A percentile compares a stretch with the other conserved stretches of the same genome.
Evolutionary conservation across 1,139 yeast genomes (phyloP).

Genomic region (Pichia kudriavzevii): DNA sequence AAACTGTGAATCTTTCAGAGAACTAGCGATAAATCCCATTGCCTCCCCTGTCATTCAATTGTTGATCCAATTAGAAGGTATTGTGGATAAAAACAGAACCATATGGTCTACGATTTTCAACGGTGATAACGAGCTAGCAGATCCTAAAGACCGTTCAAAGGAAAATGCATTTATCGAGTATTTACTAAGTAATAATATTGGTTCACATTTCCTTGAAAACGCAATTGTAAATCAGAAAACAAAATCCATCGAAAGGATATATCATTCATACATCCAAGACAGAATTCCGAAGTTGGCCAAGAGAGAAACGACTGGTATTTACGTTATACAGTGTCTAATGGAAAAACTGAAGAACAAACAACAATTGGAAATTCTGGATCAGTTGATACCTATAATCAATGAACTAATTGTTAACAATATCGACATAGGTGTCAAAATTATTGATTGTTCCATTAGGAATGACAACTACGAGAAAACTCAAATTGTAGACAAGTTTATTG

Average conservation of each 20-base stretch:
- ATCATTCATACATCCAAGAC: slow-evolving; percentile 63
- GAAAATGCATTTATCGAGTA: slow-evolving; percentile 83
- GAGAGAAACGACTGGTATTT: slow-evolving; percentile 77
- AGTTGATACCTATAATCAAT: slow-evolving; percentile 59
- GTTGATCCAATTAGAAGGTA: slow-evolving; percentile 74
- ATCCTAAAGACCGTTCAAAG: slow-evolving; percentile 38
- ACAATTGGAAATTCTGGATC: slow-evolving; percentile 57
- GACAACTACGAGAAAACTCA: slow-evolving; percentile 59
- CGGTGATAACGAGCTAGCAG: slow-evolving; percentile 24
- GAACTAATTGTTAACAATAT: slow-evolving; percentile 58
- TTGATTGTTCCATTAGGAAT: slow-evolving; percentile 58
- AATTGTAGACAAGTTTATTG: slow-evolving; percentile 51
- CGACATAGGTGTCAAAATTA: slow-evolving; percentile 60
- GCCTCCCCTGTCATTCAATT: slow-evolving; percentile 88
- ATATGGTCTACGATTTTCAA: slow-evolving; percentile 54
- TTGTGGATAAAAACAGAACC: slow-evolving; percentile 61
- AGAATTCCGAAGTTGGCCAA: slow-evolving; percentile 65
- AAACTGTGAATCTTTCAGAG: slow-evolving; percentile 49
- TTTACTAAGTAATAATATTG: slow-evolving; percentile 77
- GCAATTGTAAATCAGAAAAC: slow-evolving; percentile 59
- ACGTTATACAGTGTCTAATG: slow-evolving; percentile 65
- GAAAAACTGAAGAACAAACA: slow-evolving; percentile 53
- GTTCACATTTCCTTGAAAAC: slow-evolving; percentile 81
- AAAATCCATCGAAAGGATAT: slow-evolving; percentile 64
- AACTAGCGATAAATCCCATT: slow-evolving; percentile 65